Conservation (phyloP, 805 yeast species). For the Wickerhamiella siamensis region DNA sequence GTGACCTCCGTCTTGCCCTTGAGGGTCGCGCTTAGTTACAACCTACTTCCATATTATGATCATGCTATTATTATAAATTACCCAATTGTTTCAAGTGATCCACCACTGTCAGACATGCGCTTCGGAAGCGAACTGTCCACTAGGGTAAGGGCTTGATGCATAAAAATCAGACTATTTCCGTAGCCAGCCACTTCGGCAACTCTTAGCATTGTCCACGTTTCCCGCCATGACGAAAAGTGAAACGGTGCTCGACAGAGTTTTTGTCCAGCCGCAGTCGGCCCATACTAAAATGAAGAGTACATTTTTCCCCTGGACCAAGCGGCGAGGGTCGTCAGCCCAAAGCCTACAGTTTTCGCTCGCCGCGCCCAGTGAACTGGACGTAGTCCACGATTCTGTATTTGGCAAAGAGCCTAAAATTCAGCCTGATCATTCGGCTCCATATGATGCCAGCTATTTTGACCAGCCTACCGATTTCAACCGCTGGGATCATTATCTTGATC, state of each 20-base stretch:
- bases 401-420: background rate
- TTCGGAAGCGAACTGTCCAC: too few relatives aligned
- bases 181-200: background rate
- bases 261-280: background rate
- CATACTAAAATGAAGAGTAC: background rate
- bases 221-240: background rate
- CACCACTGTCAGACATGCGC: too few relatives aligned
- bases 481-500: slow-evolving; percentile 4
- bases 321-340: background rate
- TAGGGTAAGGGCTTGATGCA: too few relatives aligned
- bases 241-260: background rate
- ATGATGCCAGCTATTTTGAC: background rate
- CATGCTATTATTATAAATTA: background rate
- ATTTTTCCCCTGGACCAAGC: background rate
- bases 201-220: background rate
- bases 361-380: background rate
- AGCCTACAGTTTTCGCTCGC: background rate
- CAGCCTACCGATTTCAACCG: background rate
- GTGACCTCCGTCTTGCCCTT: slow-evolving; percentile 2
- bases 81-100: too few relatives aligned
- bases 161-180: too few relatives aligned
- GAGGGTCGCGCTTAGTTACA: background rate
- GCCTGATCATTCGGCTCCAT: background rate
- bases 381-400: slow-evolving; percentile 2
- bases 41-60: too few relatives aligned